Conservation (phyloP, 495 filamentous ascomycete species). For the Penicillium malachiteum region DNA sequence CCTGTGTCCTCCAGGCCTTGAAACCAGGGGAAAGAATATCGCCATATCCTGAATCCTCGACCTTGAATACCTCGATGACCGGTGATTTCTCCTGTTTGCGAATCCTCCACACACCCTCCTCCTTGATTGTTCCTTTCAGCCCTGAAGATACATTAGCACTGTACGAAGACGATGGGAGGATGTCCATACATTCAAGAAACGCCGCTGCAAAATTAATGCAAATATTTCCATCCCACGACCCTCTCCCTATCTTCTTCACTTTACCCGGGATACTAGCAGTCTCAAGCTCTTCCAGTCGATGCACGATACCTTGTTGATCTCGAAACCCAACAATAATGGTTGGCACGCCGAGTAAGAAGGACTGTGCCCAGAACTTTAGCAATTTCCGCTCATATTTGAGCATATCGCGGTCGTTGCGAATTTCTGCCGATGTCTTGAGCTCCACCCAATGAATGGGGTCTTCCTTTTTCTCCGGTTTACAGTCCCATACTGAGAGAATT, state of each 20-base stretch:
- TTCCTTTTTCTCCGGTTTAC: slow-evolving; percentile 63
- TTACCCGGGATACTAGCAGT: slow-evolving; percentile 72
- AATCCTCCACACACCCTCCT: slow-evolving; percentile 82
- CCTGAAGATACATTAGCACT: slow-evolving; percentile 37
- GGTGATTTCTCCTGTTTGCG: slow-evolving; percentile 54
- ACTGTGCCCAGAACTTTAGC: slow-evolving; percentile 94
- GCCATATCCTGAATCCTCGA: slow-evolving; percentile 72
- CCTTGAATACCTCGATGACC: slow-evolving; percentile 66
- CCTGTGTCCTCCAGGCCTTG: slow-evolving; percentile 61
- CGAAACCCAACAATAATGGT: slow-evolving; percentile 91
- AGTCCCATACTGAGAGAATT: slow-evolving; percentile 68
- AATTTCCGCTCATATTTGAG: slow-evolving; percentile 83
- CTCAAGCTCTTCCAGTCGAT: slow-evolving; percentile 69
- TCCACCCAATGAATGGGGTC: slow-evolving; percentile 87
- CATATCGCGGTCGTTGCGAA: slow-evolving; percentile 60
- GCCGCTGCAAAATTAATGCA: slow-evolving; percentile 84
- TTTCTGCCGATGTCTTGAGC: slow-evolving; percentile 83
- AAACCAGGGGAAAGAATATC: slow-evolving; percentile 76
- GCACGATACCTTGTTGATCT: slow-evolving; percentile 67
- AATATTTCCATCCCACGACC: slow-evolving; percentile 81
- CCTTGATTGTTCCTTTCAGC: slow-evolving; percentile 62
- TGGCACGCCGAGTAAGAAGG: slow-evolving; percentile 87
- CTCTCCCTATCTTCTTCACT: slow-evolving; percentile 61
- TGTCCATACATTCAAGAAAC: slow-evolving; percentile 72
- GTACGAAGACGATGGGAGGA: slow-evolving; percentile 5